phyloP scores from a whole-genome alignment of 306 rosid species.

The Aeschynomene evenia region DNA sequence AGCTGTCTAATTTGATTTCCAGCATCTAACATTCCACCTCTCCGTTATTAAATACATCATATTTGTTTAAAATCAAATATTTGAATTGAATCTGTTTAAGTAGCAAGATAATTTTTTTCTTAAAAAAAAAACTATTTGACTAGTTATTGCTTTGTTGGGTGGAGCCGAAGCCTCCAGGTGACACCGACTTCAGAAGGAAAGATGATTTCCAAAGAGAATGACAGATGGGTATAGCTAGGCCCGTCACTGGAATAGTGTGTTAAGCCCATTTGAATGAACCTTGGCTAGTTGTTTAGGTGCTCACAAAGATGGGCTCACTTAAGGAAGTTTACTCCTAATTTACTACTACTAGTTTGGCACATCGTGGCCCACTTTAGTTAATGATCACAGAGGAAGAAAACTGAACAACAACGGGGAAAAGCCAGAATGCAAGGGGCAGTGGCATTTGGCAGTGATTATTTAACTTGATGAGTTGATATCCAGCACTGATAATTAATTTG shows the following conservation, averaged over 20 bases:
- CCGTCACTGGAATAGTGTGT: not conserved
- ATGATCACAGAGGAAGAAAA: slow-evolving; percentile 8
- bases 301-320: slow-evolving; percentile 29
- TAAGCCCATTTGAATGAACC: slow-evolving; percentile 9
- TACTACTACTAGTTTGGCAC: not conserved
- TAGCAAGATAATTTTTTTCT: not conserved
- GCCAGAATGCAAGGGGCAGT: too few relatives aligned
- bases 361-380: slow-evolving; percentile 45
- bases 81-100: slow-evolving; percentile 11
- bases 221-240: not conserved
- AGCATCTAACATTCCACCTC: not conserved
- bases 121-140: not conserved
- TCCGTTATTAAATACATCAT: not conserved
- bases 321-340: not conserved
- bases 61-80: not conserved
- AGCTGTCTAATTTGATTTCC: not conserved
- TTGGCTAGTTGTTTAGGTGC: slow-evolving; percentile 37
- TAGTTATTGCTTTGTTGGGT: not conserved
- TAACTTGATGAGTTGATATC: too few relatives aligned
- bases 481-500: too few relatives aligned
- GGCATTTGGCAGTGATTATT: too few relatives aligned
- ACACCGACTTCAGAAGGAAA: not conserved
- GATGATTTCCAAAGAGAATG: not conserved
- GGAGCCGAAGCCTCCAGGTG: not conserved
- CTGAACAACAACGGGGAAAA: too few relatives aligned